Evolutionary conservation across 2,329 filamentous ascomycete genomes (phyloP).

Genomic region (Verticillium zaregamsianum): DNA sequence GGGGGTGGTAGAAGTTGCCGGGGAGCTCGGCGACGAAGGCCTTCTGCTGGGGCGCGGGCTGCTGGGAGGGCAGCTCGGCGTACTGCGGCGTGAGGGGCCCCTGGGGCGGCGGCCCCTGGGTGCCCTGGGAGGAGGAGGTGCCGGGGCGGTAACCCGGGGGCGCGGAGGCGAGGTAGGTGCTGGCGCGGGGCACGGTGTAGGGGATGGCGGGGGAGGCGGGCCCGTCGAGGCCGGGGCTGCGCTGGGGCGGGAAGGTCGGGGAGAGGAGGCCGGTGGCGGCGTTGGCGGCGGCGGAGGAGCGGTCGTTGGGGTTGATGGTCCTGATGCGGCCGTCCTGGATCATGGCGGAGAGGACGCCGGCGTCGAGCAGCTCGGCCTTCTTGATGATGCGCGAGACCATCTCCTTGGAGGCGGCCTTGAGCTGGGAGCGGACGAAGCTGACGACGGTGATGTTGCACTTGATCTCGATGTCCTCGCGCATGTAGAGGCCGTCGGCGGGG

Average conservation of each 20-base stretch:
- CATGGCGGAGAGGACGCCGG: constrained; percentile 63
- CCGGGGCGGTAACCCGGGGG: constrained; percentile 3
- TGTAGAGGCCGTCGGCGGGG: constrained; percentile 61
- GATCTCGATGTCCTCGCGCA: constrained; percentile 68
- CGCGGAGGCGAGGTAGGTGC: constrained; percentile 6
- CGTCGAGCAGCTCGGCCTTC: constrained; percentile 65
- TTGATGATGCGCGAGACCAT: constrained; percentile 67
- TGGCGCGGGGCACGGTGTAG: constrained; percentile 17
- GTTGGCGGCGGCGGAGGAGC: constrained; percentile 25
- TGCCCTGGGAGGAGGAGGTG: neutral
- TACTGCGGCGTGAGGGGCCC: constrained; percentile 19
- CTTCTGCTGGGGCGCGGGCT: constrained; percentile 9
- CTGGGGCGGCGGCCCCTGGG: constrained; percentile 17
- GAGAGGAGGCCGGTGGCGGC: constrained; percentile 5
- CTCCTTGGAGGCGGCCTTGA: constrained; percentile 61
- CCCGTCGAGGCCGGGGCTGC: constrained; percentile 16
- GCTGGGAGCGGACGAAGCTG: constrained; percentile 61
- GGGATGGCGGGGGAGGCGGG: neutral
- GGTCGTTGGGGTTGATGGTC: constrained; percentile 52
- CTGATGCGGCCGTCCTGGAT: constrained; percentile 60
- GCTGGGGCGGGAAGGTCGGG: constrained; percentile 5
- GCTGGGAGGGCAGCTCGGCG: constrained; percentile 13
- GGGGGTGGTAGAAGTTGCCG: constrained; percentile 43
- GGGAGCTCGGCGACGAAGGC: constrained; percentile 35
- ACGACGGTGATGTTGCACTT: constrained; percentile 64